Conservation (phyloP, 768 basidiomycete species). For the Mycena belliarum region DNA sequence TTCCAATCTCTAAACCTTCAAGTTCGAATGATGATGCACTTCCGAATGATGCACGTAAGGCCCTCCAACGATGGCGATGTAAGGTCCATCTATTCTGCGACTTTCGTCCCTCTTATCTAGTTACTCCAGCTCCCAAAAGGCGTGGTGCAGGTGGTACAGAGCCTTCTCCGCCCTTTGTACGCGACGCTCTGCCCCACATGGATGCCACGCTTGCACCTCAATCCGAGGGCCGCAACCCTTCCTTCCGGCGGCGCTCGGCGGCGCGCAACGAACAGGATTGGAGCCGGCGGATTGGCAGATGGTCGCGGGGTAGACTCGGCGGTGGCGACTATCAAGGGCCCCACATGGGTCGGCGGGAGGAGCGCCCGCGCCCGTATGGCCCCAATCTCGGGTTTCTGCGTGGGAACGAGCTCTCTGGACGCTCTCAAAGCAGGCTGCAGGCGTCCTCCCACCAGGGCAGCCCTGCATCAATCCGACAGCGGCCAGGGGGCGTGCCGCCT, state of each 20-base stretch:
- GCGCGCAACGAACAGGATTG: constrained; percentile 5
- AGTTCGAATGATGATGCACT: too few species aligned
- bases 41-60: too few species aligned
- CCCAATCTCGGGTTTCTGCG: too few species aligned
- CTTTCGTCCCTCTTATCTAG: background rate
- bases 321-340: constrained; percentile 3
- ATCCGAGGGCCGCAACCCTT: background rate
- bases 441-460: too few species aligned
- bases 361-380: constrained; percentile 9
- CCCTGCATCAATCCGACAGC: too few species aligned
- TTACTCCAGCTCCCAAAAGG: background rate
- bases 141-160: background rate
- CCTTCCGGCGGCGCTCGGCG: constrained; percentile 6
- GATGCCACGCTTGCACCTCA: background rate
- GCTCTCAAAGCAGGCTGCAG: too few species aligned
- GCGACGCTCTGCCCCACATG: constrained; percentile 10
- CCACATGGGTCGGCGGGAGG: constrained; percentile 9
- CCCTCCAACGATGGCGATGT: too few species aligned
- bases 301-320: constrained; percentile 3
- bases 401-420: too few species aligned
- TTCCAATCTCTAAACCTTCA: too few species aligned
- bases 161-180: background rate
- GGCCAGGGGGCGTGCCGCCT: too few species aligned
- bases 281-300: background rate
- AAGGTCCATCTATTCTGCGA: too few species aligned